Percentiles rank a stretch among this genome's conserved stretches.
phyloP scores from a whole-genome alignment of 2,329 filamentous ascomycete genomes.

The Colletotrichum sansevieriae region DNA sequence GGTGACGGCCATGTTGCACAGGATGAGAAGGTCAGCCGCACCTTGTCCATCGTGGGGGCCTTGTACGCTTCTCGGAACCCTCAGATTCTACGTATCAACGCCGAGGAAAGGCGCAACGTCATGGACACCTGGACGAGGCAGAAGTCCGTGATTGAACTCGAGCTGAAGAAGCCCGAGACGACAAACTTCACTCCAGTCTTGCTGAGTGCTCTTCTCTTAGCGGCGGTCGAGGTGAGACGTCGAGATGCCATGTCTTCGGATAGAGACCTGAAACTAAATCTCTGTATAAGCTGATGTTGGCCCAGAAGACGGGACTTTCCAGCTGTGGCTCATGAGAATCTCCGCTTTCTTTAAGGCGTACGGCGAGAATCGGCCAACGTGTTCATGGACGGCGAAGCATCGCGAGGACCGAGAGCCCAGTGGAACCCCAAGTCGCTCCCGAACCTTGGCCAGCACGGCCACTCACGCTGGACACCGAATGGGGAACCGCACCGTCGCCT shows the following conservation, averaged over 20 bases:
- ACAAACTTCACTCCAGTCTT: background rate
- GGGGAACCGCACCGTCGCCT: background rate
- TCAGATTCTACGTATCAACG: background rate
- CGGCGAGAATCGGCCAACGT: background rate
- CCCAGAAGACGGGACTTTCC: background rate
- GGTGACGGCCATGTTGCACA: slow-evolving; percentile 16
- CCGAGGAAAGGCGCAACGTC: background rate
- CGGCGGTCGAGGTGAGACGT: slow-evolving; percentile 6
- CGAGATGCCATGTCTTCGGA: too few species aligned
- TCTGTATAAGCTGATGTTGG: slow-evolving; percentile 2
- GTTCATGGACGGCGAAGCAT: background rate
- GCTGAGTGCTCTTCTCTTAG: slow-evolving; percentile 9
- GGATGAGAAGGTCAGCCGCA: slow-evolving; percentile 23
- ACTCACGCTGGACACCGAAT: background rate
- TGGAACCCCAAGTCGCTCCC: background rate
- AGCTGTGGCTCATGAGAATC: slow-evolving; percentile 19
- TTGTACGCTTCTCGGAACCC: slow-evolving; percentile 26
- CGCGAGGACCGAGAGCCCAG: background rate
- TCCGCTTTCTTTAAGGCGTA: background rate
- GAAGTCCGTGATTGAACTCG: background rate
- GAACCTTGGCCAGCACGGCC: background rate
- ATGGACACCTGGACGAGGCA: slow-evolving; percentile 5
- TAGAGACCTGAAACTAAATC: background rate
- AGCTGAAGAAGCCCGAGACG: background rate
- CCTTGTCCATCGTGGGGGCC: slow-evolving; percentile 18